Conservation (phyloP, 2,329 filamentous ascomycete genomes). For the Penicillium hordei region DNA sequence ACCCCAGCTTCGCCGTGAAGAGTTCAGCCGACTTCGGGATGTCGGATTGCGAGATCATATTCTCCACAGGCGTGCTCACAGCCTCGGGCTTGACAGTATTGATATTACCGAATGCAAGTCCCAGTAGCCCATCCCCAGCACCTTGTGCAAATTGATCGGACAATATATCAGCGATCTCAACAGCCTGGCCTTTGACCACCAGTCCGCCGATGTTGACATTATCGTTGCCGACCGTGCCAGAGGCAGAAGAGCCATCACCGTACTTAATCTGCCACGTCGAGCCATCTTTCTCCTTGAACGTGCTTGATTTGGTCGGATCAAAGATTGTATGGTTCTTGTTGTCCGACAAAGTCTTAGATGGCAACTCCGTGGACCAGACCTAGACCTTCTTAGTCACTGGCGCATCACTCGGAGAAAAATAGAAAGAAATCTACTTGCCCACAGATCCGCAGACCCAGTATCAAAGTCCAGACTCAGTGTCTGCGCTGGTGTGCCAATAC, state of each 20-base stretch:
- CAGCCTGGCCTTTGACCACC: slow-evolving; percentile 59
- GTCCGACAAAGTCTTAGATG: slow-evolving; percentile 36
- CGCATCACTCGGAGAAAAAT: not conserved
- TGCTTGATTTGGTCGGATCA: slow-evolving; percentile 60
- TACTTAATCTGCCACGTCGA: slow-evolving; percentile 66
- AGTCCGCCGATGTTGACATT: slow-evolving; percentile 62
- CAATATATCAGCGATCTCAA: slow-evolving; percentile 63
- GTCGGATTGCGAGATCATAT: slow-evolving; percentile 62
- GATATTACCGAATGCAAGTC: slow-evolving; percentile 64
- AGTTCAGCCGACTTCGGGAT: slow-evolving; percentile 56
- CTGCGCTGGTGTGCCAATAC: slow-evolving; percentile 66
- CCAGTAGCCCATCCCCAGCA: slow-evolving; percentile 64
- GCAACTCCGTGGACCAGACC: slow-evolving; percentile 57
- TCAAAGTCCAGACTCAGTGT: slow-evolving; percentile 65
- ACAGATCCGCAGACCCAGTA: slow-evolving; percentile 69
- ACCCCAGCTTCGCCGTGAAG: slow-evolving; percentile 65
- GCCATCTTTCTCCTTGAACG: slow-evolving; percentile 53
- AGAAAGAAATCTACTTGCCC: slow-evolving; percentile 49
- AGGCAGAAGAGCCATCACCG: slow-evolving; percentile 66
- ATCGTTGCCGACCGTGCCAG: slow-evolving; percentile 65
- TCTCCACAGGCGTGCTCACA: slow-evolving; percentile 65
- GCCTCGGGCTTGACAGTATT: slow-evolving; percentile 60
- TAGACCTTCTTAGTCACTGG: slow-evolving; percentile 28
- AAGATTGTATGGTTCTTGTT: slow-evolving; percentile 55
- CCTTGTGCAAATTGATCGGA: slow-evolving; percentile 58